Percentiles rank a stretch among this genome's conserved stretches.
Conservation (phyloP, 306 rosid species). For the Bauhinia variegata region DNA sequence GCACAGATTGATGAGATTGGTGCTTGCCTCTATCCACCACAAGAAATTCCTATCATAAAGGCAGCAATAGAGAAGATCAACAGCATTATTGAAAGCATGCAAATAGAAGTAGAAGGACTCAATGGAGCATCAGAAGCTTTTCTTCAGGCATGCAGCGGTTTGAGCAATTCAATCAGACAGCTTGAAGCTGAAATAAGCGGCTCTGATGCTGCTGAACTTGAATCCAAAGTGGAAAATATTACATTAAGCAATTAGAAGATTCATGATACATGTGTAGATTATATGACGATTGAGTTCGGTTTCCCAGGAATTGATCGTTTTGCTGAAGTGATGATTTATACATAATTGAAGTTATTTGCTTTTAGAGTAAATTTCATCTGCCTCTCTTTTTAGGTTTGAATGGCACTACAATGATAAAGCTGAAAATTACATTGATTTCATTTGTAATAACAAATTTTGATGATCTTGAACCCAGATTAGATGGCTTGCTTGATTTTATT, state of each 20-base stretch:
- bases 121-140: slow-evolving; percentile 61
- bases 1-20: slow-evolving; percentile 83
- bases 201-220: slow-evolving; percentile 44
- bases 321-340: too few species aligned
- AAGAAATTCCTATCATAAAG: slow-evolving; percentile 62
- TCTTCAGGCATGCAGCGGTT: slow-evolving; percentile 54
- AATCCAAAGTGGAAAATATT: slow-evolving; percentile 49
- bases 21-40: slow-evolving; percentile 93
- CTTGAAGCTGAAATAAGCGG: slow-evolving; percentile 51
- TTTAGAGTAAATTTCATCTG: background rate
- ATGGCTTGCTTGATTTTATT: too few species aligned
- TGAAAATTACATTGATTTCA: too few species aligned
- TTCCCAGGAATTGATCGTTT: too few species aligned
- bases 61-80: slow-evolving; percentile 57
- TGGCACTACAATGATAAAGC: too few species aligned
- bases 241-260: slow-evolving; percentile 46
- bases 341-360: too few species aligned
- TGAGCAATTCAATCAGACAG: slow-evolving; percentile 55
- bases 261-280: background rate
- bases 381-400: too few species aligned
- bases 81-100: slow-evolving; percentile 55
- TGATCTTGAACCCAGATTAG: too few species aligned
- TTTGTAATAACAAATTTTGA: too few species aligned
- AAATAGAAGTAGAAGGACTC: slow-evolving; percentile 49
- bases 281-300: background rate